phyloP scores from a whole-genome alignment of 768 basidiomycete species.

The Harrya chromipes region DNA sequence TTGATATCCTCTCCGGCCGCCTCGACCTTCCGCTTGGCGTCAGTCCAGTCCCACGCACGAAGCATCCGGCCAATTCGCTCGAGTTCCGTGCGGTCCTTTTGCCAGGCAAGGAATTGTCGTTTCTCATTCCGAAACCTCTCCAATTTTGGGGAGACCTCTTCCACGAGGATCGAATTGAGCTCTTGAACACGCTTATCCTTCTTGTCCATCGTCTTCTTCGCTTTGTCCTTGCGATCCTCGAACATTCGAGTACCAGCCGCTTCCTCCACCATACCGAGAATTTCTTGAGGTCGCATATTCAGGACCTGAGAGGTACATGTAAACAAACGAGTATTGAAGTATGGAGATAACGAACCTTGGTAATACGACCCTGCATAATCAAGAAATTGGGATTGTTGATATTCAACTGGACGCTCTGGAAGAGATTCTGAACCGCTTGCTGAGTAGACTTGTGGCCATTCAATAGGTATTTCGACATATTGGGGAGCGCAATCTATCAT shows the following conservation, averaged over 20 bases:
- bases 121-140: conserved; percentile 90
- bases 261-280: conserved; percentile 97
- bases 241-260: conserved; percentile 99
- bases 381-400: conserved; percentile 99
- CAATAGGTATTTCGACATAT: conserved; percentile 89
- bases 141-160: conserved; percentile 94
- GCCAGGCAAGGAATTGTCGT: conserved; percentile 82
- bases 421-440: conserved; percentile 80
- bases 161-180: conserved; percentile 70
- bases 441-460: conserved; percentile 95
- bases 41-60: conserved; percentile 87
- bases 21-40: conserved; percentile 48
- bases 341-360: conserved; percentile 58
- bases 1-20: conserved; percentile 57
- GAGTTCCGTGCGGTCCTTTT: conserved; percentile 84
- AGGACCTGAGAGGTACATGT: conserved; percentile 49
- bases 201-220: conserved; percentile 92
- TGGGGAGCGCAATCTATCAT: conserved; percentile 86
- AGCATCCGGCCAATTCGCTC: conserved; percentile 80
- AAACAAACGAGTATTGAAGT: not conserved
- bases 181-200: conserved; percentile 96
- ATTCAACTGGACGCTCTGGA: conserved; percentile 96
- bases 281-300: conserved; percentile 98
- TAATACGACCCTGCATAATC: conserved; percentile 99
- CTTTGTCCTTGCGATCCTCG: conserved; percentile 97